Base-by-base conservation (phyloP, 2,329 filamentous ascomycete species). In the Lachnellula willkommii region DNA sequence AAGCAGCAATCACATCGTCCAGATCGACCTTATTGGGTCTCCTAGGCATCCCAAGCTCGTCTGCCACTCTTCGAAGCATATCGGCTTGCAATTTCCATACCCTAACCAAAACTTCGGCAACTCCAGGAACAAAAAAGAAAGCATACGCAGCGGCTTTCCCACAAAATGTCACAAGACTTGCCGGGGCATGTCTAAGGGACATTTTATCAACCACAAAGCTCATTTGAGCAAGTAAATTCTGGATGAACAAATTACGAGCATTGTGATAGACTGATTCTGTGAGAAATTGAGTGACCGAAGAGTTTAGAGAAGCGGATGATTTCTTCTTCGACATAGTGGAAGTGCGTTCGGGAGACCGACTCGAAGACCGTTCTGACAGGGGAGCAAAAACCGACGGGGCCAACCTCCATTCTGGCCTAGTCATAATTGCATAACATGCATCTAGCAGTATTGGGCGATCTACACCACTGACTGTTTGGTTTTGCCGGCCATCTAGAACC, bases 71-170 rank as follows among this genome's bases (percentile, higher is more conserved):
- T 61, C 81, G 78, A 63, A 88, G 75, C 32, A 76, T 74, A 54
- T 80, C 79, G n/a, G 80, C 69, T 7, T 81, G 77, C 4, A 82
- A 76, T 59, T 80, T 81, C 85, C 86, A 89, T 24, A 89, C 69
- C 37, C 84, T 77, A 17, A 86, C 78, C 57, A 89, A 73, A 42
- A 88, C 77, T 64, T 89, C 86, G 15, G 85, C 84, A 59, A 89
- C 78, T 17, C 85, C 85, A 9, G 85, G 84, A 55, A 85, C 88
- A 66, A 88, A 89, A 68, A 87, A 85, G 69, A 89, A 90, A 9
- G 85, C 85, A 71, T 88, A 89, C 4, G 86, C 85, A 63, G 82
- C 83, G 4, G 85, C 84, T 69, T 88, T 89, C 50, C 86, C 87
- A 63, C 84, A 87, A 64, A 89, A 90, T 2, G 82, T 79, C 37